Conservation (phyloP, 2,329 filamentous ascomycete genomes). For the Beauveria australis region DNA sequence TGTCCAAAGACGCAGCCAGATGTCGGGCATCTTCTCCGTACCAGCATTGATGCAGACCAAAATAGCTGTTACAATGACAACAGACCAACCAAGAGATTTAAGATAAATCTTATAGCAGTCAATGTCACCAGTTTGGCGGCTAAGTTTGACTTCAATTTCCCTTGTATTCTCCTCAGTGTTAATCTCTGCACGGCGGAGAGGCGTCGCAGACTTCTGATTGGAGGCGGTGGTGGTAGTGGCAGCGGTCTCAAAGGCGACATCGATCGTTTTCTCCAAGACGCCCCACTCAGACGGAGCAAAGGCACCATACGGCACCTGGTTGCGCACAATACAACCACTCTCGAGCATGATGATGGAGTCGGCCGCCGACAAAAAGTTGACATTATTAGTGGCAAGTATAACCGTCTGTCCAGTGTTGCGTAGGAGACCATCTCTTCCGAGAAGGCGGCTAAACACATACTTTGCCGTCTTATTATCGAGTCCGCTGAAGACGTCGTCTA, state of each 20-base stretch:
- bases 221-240: too few species aligned
- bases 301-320: slow-evolving; percentile 18
- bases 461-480: slow-evolving; percentile 36
- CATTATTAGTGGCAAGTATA: slow-evolving; percentile 34
- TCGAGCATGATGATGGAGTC: slow-evolving; percentile 20
- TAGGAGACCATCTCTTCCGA: slow-evolving; percentile 34
- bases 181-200: neutral
- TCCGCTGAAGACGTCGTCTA: slow-evolving; percentile 40
- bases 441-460: slow-evolving; percentile 32
- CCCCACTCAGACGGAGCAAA: slow-evolving; percentile 15
- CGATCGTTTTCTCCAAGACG: slow-evolving; percentile 8
- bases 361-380: slow-evolving; percentile 18
- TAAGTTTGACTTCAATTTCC: slow-evolving; percentile 17
- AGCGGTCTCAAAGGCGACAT: neutral
- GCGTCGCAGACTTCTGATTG: neutral
- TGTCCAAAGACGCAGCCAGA: slow-evolving; percentile 22
- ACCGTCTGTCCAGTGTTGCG: slow-evolving; percentile 29
- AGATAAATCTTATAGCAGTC: slow-evolving; percentile 23
- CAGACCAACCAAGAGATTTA: slow-evolving; percentile 18
- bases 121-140: slow-evolving; percentile 21
- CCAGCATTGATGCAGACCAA: slow-evolving; percentile 12
- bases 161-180: neutral
- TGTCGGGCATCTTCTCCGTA: slow-evolving; percentile 19
- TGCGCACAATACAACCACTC: slow-evolving; percentile 15
- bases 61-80: slow-evolving; percentile 14